Conservation (phyloP, 2,329 filamentous ascomycete genomes). For the Colletotrichum chrysophilum region DNA sequence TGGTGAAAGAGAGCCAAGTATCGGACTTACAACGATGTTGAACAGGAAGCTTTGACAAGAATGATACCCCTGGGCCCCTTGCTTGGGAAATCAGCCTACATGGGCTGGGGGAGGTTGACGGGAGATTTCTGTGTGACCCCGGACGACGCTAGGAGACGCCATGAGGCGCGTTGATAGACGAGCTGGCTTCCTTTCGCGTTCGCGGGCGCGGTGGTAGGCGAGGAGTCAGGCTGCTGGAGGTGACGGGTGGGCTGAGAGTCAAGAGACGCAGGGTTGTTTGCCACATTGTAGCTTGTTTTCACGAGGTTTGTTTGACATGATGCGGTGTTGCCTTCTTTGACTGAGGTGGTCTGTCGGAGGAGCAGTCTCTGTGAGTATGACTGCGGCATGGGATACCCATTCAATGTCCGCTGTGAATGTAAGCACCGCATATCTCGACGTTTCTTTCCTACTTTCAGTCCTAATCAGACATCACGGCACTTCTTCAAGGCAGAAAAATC, state of each 20-base stretch:
- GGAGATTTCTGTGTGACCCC: neutral
- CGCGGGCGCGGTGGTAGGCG: fast-evolving
- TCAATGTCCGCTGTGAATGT: neutral
- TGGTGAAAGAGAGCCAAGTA: fast-evolving
- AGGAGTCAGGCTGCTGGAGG: fast-evolving
- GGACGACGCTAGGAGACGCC: neutral
- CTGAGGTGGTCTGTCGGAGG: fast-evolving
- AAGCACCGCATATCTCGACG: neutral
- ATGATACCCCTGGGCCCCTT: neutral
- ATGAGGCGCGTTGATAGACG: neutral
- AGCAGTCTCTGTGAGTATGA: neutral
- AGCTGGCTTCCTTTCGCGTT: neutral
- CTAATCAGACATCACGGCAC: neutral
- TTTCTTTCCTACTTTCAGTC: fast-evolving
- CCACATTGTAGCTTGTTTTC: neutral
- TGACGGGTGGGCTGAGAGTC: neutral
- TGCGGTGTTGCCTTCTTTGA: neutral
- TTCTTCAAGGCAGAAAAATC: neutral
- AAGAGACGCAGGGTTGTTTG: neutral
- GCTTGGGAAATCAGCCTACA: neutral
- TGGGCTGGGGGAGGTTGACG: neutral
- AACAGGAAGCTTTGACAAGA: fast-evolving
- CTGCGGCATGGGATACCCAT: neutral
- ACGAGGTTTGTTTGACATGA: neutral
- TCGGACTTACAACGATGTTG: neutral